Conservation (phyloP, 2,329 filamentous ascomycete genomes). For the Tolypocladium sp. region DNA sequence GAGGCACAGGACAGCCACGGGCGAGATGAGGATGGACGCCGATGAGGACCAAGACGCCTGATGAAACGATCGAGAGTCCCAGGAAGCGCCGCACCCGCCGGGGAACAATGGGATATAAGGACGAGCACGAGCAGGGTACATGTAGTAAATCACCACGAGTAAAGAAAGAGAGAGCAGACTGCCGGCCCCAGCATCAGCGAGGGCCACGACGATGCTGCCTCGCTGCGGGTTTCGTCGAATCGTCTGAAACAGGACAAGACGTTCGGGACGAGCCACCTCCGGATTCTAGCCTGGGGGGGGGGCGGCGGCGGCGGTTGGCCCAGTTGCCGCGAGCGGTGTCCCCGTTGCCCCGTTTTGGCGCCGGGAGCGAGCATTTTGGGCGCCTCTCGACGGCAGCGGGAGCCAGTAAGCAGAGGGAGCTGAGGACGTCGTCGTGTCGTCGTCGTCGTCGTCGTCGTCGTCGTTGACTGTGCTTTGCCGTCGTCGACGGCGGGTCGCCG, state of each 20-base stretch:
- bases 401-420: neutral
- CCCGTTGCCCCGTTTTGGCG: neutral
- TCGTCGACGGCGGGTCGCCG: neutral
- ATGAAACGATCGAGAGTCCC: neutral
- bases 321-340: neutral
- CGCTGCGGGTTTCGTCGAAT: conserved; percentile 6
- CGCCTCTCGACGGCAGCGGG: neutral
- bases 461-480: too few relatives aligned
- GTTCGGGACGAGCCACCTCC: conserved; percentile 22
- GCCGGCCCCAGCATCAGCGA: neutral
- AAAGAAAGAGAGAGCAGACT: neutral
- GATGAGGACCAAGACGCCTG: neutral
- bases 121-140: neutral
- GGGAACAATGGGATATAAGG: neutral
- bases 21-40: neutral
- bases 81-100: neutral
- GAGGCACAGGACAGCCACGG: neutral
- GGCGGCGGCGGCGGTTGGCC: too few relatives aligned
- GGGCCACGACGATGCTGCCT: neutral
- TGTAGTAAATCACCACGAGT: neutral
- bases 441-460: neutral
- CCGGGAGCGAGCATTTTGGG: neutral
- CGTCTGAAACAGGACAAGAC: conserved; percentile 17
- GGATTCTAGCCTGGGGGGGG: conserved; percentile 12
- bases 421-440: neutral